A percentile compares a stretch with the other conserved stretches of the same genome.
phyloP scores from a whole-genome alignment of 140 eudicot species.

The Oenanthe javanica region DNA sequence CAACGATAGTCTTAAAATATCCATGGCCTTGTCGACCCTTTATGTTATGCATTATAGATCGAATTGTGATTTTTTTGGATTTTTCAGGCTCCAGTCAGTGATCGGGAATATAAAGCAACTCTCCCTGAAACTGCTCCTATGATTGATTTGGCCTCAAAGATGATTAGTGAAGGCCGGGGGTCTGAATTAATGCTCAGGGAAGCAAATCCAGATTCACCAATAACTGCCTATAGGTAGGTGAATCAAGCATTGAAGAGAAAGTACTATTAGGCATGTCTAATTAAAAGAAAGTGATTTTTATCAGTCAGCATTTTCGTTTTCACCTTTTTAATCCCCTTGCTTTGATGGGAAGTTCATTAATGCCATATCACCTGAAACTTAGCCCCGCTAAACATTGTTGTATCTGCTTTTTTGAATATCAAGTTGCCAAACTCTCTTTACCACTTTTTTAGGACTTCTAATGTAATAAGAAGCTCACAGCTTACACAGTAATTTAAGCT shows the following conservation, averaged over 20 bases:
- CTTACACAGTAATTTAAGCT: not conserved
- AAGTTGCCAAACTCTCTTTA: not conserved
- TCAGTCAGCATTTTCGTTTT: not conserved
- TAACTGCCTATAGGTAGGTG: slow-evolving; percentile 77
- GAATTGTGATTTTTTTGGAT: slow-evolving; percentile 12
- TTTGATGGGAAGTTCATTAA: not conserved
- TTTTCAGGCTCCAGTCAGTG: slow-evolving; percentile 95
- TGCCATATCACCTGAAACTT: not conserved
- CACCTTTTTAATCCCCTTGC: not conserved
- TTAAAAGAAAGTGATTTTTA: not conserved
- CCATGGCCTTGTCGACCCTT: not conserved
- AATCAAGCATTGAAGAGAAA: not conserved
- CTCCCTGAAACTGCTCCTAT: slow-evolving; percentile 83
- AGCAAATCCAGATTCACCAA: slow-evolving; percentile 67
- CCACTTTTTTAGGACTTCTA: not conserved
- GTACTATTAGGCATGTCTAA: not conserved
- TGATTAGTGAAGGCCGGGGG: slow-evolving; percentile 68
- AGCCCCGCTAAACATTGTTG: not conserved
- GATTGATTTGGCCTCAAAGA: slow-evolving; percentile 85
- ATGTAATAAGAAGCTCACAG: not conserved
- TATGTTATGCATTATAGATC: slow-evolving; percentile 5
- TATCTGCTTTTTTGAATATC: not conserved
- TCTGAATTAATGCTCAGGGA: slow-evolving; percentile 80
- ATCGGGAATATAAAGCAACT: slow-evolving; percentile 75
- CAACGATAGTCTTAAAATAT: not conserved